phyloP scores from a whole-genome alignment of 2,329 filamentous ascomycete genomes.

The Cladosporium halotolerans region DNA sequence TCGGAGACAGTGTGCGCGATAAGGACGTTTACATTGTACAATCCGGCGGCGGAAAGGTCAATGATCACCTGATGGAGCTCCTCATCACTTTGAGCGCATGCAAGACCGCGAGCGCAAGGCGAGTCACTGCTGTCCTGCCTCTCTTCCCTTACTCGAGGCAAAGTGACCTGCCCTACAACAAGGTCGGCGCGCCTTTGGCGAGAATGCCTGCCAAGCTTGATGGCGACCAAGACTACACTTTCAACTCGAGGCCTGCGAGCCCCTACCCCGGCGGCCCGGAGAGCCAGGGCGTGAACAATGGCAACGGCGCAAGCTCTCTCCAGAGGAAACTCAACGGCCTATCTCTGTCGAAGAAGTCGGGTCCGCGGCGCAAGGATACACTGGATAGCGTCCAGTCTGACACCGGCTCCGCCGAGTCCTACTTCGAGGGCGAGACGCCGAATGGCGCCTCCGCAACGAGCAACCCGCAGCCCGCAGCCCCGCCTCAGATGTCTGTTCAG shows the following conservation, averaged over 20 bases:
- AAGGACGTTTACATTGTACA: slow-evolving; percentile 99
- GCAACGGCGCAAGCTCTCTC: slow-evolving; percentile 59
- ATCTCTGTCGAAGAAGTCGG: slow-evolving; percentile 51
- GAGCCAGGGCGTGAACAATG: slow-evolving; percentile 55
- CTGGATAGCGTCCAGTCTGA: slow-evolving; percentile 28
- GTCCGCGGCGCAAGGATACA: slow-evolving; percentile 25
- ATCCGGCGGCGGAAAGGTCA: slow-evolving; percentile 84
- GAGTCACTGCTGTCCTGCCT: slow-evolving; percentile 88
- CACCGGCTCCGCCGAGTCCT: slow-evolving; percentile 11
- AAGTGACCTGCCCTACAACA: slow-evolving; percentile 95
- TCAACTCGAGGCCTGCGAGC: slow-evolving; percentile 85
- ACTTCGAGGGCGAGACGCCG: not conserved
- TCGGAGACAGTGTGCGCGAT: slow-evolving; percentile 89
- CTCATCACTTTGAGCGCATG: slow-evolving; percentile 98
- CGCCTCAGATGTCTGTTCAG: slow-evolving; percentile 56
- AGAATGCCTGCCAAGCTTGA: slow-evolving; percentile 53
- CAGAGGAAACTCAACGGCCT: slow-evolving; percentile 68
- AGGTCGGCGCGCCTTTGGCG: slow-evolving; percentile 79
- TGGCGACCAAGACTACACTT: slow-evolving; percentile 64
- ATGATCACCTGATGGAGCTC: slow-evolving; percentile 93
- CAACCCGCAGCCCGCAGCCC: slow-evolving; percentile 40
- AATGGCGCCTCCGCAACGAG: not conserved
- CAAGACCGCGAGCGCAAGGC: slow-evolving; percentile 85
- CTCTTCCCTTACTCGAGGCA: slow-evolving; percentile 96
- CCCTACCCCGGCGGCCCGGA: slow-evolving; percentile 67